Evolutionary conservation across 495 filamentous ascomycete species (phyloP).

Genomic region (Penicillium canescens): DNA sequence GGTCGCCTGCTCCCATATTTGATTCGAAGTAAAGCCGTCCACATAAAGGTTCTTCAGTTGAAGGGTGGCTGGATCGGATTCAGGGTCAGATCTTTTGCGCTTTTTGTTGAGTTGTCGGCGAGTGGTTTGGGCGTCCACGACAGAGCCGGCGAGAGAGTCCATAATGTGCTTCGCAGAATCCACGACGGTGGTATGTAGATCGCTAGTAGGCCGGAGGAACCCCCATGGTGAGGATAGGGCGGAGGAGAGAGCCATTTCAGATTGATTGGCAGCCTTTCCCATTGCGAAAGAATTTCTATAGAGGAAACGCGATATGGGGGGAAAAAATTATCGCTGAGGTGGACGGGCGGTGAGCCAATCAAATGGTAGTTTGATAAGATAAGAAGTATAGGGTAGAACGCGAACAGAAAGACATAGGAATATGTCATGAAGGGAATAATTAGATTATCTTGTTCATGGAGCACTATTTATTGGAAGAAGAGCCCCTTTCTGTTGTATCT

Average conservation of each 20-base stretch:
- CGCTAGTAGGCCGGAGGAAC: conserved; percentile 68
- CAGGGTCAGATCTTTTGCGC: conserved; percentile 58
- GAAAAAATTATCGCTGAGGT: conserved; percentile 28
- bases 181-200: conserved; percentile 64
- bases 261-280: conserved; percentile 14
- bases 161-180: conserved; percentile 72
- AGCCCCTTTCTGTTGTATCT: too few relatives aligned
- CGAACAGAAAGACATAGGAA: neutral
- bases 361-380: conserved; percentile 22
- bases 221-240: conserved; percentile 36
- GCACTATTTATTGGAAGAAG: too few relatives aligned
- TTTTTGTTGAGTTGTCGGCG: conserved; percentile 62
- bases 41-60: conserved; percentile 77
- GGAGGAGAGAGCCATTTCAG: conserved; percentile 20
- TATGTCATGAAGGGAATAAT: too few relatives aligned
- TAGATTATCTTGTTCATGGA: too few relatives aligned
- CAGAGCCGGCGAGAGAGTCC: conserved; percentile 69
- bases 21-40: conserved; percentile 82
- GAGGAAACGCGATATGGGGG: conserved; percentile 1
- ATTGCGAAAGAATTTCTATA: conserved; percentile 9
- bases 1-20: conserved; percentile 92
- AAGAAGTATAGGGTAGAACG: conserved; percentile 1
- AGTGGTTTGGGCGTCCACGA: conserved; percentile 64
- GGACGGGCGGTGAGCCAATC: conserved; percentile 18
- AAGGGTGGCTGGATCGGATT: conserved; percentile 44